A percentile compares a stretch with the other conserved stretches of the same genome.
phyloP scores from a whole-genome alignment of 192 early-diverging fungal genomes.

The Endogone sp. region DNA sequence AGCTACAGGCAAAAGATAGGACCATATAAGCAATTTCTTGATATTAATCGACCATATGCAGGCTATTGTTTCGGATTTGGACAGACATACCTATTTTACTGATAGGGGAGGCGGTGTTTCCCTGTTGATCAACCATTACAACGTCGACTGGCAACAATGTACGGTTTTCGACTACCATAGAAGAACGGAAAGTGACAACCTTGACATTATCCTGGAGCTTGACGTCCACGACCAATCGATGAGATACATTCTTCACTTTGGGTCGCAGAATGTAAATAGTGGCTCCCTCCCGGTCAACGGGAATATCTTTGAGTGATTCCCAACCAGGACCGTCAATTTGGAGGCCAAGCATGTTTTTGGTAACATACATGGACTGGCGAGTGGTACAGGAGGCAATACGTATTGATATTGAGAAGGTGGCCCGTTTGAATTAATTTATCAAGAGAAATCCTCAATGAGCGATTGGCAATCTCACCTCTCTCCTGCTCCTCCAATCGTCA shows the following conservation, averaged over 20 bases:
- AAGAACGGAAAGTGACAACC: constrained; percentile 86
- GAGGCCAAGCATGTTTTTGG: constrained; percentile 77
- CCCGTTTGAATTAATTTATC: not conserved
- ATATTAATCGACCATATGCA: not conserved
- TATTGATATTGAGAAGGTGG: not conserved
- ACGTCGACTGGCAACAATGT: constrained; percentile 79
- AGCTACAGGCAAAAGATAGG: constrained; percentile 20
- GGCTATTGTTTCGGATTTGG: constrained; percentile 21
- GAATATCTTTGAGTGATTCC: constrained; percentile 88
- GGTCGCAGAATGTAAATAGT: constrained; percentile 81
- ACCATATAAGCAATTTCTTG: not conserved
- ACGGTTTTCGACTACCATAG: constrained; percentile 77
- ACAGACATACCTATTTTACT: constrained; percentile 43
- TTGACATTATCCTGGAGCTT: constrained; percentile 85
- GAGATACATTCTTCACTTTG: constrained; percentile 67
- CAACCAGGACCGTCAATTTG: constrained; percentile 82
- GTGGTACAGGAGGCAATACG: not conserved
- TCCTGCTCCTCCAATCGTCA: constrained; percentile 91
- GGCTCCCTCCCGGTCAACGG: constrained; percentile 87
- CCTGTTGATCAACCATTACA: constrained; percentile 64
- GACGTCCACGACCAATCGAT: constrained; percentile 87
- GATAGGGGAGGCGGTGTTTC: constrained; percentile 45
- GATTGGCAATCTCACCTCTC: constrained; percentile 58
- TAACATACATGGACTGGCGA: constrained; percentile 15
- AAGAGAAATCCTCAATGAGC: not conserved